A percentile compares a stretch with the other conserved stretches of the same genome.
Evolutionary conservation across 2,329 filamentous ascomycete genomes (phyloP).

Genomic region (Paracoccidioides lutzii): DNA sequence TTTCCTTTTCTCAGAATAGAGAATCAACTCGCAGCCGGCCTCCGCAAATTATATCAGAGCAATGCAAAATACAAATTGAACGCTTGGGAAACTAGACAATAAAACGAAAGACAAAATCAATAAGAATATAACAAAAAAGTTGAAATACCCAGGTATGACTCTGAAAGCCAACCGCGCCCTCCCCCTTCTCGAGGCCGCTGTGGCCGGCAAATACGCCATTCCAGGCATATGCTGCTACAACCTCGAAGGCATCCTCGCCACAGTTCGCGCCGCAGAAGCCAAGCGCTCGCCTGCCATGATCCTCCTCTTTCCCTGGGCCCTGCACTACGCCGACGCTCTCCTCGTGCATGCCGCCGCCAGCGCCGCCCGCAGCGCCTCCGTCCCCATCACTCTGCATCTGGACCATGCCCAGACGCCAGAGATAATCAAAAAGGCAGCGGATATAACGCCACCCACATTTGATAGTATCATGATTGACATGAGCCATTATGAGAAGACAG

Average conservation of each 20-base stretch:
- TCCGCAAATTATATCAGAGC: too few relatives aligned
- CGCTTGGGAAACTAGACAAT: too few relatives aligned
- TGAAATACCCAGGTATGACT: slow-evolving; percentile 4
- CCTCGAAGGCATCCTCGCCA: slow-evolving; percentile 56
- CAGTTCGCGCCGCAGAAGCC: slow-evolving; percentile 54
- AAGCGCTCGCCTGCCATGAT: slow-evolving; percentile 57
- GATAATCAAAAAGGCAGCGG: slow-evolving; percentile 47
- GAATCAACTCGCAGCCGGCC: too few relatives aligned
- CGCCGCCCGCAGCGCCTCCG: slow-evolving; percentile 43
- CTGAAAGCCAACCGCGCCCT: slow-evolving; percentile 40
- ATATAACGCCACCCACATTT: slow-evolving; percentile 44
- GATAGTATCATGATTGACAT: slow-evolving; percentile 70
- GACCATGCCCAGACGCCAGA: slow-evolving; percentile 54
- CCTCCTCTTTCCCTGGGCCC: slow-evolving; percentile 62
- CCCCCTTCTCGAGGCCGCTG: slow-evolving; percentile 45
- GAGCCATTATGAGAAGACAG: slow-evolving; percentile 57
- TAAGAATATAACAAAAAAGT: too few relatives aligned
- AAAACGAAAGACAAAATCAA: too few relatives aligned
- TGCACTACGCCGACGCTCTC: slow-evolving; percentile 48
- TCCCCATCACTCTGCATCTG: slow-evolving; percentile 51
- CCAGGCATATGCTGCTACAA: slow-evolving; percentile 55
- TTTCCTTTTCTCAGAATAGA: too few relatives aligned
- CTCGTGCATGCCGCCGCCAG: slow-evolving; percentile 45
- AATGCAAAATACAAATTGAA: too few relatives aligned
- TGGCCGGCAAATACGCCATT: slow-evolving; percentile 44